phyloP scores from a whole-genome alignment of 495 filamentous ascomycete species.

The Xylaria grammica region DNA sequence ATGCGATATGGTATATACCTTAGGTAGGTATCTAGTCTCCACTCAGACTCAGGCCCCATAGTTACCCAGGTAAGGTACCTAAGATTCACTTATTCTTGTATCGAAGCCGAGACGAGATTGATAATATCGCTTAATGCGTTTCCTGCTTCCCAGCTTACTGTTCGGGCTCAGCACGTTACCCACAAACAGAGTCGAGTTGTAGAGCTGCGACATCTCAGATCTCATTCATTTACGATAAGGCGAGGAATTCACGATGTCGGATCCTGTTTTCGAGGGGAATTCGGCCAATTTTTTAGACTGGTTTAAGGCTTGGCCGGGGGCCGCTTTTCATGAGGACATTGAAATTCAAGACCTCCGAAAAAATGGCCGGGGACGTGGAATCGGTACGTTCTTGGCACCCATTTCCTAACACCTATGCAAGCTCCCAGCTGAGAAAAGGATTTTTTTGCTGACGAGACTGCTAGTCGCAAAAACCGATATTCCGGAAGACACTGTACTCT shows the following conservation, averaged over 20 bases:
- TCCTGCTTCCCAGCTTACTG: too few species aligned
- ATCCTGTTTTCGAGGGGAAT: constrained; percentile 36
- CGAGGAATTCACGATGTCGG: constrained; percentile 29
- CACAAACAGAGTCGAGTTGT: too few species aligned
- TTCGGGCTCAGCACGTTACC: too few species aligned
- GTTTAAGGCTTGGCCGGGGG: constrained; percentile 50
- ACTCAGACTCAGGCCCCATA: too few species aligned
- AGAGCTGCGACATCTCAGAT: too few species aligned
- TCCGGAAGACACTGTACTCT: constrained; percentile 48
- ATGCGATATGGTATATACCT: too few species aligned
- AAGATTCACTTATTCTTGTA: too few species aligned
- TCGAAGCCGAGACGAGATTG: too few species aligned
- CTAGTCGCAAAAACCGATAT: constrained; percentile 53
- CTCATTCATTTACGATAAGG: too few species aligned
- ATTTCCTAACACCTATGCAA: neutral
- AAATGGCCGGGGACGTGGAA: constrained; percentile 48
- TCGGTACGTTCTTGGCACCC: constrained; percentile 39
- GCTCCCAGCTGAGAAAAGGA: neutral
- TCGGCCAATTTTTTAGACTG: constrained; percentile 48
- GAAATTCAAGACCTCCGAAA: constrained; percentile 48
- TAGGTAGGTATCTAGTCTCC: too few species aligned
- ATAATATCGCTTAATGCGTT: too few species aligned
- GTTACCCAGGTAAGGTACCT: too few species aligned
- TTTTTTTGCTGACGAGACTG: constrained; percentile 7
- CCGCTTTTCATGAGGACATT: constrained; percentile 52